Evolutionary conservation across 192 early-diverging fungal genomes (phyloP).

Genomic region (Dissophora ornata): DNA sequence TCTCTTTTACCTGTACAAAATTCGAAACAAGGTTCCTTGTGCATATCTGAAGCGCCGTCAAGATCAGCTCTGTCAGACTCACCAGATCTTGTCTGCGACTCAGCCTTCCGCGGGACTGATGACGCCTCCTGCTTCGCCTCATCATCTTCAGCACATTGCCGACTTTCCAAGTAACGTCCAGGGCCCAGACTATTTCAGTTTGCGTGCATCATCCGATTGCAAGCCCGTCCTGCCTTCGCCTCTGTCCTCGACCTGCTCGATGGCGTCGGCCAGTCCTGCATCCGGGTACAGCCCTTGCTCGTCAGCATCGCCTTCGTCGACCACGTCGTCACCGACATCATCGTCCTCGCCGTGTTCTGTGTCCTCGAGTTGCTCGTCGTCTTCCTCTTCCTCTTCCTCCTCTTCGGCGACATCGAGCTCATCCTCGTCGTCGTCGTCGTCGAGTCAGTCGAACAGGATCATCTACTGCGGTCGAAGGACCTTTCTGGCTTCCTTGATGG

Average conservation of each 20-base stretch:
- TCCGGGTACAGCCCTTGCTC: constrained; percentile 32
- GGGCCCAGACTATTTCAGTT: constrained; percentile 38
- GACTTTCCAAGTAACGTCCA: constrained; percentile 19
- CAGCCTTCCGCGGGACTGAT: constrained; percentile 16
- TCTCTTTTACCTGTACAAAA: constrained; percentile 75
- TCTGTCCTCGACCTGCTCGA: constrained; percentile 39
- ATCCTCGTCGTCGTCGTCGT: constrained; percentile 21
- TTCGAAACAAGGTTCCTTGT: constrained; percentile 50
- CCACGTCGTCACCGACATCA: constrained; percentile 25
- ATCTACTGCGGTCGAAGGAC: constrained; percentile 81
- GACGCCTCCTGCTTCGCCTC: constrained; percentile 48
- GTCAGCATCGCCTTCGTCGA: constrained; percentile 19
- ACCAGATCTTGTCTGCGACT: constrained; percentile 14
- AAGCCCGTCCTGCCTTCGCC: constrained; percentile 28
- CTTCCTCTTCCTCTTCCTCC: not conserved
- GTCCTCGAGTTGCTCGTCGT: constrained; percentile 10
- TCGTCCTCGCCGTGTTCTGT: constrained; percentile 33
- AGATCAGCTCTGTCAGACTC: constrained; percentile 20
- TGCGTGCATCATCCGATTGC: constrained; percentile 5
- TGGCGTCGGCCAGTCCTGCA: constrained; percentile 38
- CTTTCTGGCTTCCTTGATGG: constrained; percentile 85
- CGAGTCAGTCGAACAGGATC: constrained; percentile 43
- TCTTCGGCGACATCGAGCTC: not conserved
- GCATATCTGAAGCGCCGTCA: constrained; percentile 45
- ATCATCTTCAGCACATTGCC: constrained; percentile 18